A percentile compares a stretch with the other conserved stretches of the same genome.
Conservation (phyloP, 2,329 filamentous ascomycete species). For the Colletotrichum filicis region DNA sequence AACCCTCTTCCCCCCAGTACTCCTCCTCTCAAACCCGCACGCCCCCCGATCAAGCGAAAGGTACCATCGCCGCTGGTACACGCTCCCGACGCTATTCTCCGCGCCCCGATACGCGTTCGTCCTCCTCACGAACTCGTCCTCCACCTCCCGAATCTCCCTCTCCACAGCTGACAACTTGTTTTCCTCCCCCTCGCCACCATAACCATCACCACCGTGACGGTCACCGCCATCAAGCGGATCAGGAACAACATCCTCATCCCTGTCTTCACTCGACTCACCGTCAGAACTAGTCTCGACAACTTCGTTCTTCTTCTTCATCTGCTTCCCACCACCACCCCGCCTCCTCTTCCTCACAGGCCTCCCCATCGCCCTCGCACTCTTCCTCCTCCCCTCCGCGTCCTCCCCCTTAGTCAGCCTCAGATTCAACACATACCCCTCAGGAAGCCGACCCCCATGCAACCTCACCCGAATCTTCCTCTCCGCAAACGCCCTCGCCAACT, state of each 20-base stretch:
- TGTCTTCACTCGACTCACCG: slow-evolving; percentile 18
- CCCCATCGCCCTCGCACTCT: slow-evolving; percentile 37
- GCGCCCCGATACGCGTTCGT: slow-evolving; percentile 76
- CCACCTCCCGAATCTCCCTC: slow-evolving; percentile 54
- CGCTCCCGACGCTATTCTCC: slow-evolving; percentile 71
- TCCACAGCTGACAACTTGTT: slow-evolving; percentile 48
- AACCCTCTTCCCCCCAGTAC: slow-evolving; percentile 8
- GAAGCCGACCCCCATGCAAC: slow-evolving; percentile 64
- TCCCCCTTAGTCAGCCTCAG: slow-evolving; percentile 61
- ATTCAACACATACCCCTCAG: slow-evolving; percentile 63
- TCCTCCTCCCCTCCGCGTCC: slow-evolving; percentile 45
- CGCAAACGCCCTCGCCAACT: slow-evolving; percentile 63
- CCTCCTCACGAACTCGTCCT: slow-evolving; percentile 64
- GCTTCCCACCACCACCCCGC: not conserved
- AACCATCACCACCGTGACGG: slow-evolving; percentile 28
- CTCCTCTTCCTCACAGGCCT: slow-evolving; percentile 5
- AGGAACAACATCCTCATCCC: slow-evolving; percentile 41
- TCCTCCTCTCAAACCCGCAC: slow-evolving; percentile 64
- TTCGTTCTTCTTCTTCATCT: not conserved
- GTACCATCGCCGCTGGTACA: slow-evolving; percentile 76
- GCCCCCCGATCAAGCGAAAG: slow-evolving; percentile 69
- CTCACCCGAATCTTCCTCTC: slow-evolving; percentile 66
- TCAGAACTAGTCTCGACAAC: slow-evolving; percentile 22
- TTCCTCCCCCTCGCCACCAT: slow-evolving; percentile 8
- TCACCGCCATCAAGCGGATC: slow-evolving; percentile 5